A percentile compares a stretch with the other conserved stretches of the same genome.
phyloP scores from a whole-genome alignment of 306 rosid genomes.

The Mucuna pruriens region DNA sequence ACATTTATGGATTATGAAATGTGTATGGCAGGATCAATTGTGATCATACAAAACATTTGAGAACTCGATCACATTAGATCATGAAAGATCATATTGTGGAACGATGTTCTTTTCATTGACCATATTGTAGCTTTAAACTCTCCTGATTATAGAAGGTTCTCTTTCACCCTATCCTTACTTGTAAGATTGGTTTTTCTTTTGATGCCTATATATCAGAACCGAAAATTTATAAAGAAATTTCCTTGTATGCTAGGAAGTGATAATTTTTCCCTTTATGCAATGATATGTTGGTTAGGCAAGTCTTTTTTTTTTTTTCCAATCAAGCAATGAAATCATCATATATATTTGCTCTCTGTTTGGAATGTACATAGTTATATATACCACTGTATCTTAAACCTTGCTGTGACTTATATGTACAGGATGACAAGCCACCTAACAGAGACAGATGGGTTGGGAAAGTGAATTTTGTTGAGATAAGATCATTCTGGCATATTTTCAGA shows the following conservation, averaged over 20 bases:
- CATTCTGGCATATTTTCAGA: conserved; percentile 97
- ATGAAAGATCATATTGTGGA: background rate
- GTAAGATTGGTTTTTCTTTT: background rate
- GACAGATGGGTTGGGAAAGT: conserved; percentile 96
- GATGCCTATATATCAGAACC: background rate
- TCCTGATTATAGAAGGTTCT: background rate
- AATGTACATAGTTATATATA: background rate
- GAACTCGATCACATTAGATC: background rate
- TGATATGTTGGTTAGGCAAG: background rate
- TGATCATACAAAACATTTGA: no score
- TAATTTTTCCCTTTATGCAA: conserved; percentile 14
- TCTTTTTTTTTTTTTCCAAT: background rate
- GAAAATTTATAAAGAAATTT: background rate
- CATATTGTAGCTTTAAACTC: background rate
- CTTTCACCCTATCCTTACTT: background rate
- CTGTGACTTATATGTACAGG: conserved; percentile 56
- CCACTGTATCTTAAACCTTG: conserved; percentile 15
- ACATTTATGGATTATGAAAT: background rate
- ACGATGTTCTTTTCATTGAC: background rate
- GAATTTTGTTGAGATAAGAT: conserved; percentile 93
- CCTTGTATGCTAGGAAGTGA: background rate
- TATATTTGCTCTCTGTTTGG: background rate
- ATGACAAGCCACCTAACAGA: conserved; percentile 59
- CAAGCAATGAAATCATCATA: background rate
- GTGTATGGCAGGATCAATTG: background rate